Conservation (phyloP, 257 asterid species). For the Przewalskia tangutica region DNA sequence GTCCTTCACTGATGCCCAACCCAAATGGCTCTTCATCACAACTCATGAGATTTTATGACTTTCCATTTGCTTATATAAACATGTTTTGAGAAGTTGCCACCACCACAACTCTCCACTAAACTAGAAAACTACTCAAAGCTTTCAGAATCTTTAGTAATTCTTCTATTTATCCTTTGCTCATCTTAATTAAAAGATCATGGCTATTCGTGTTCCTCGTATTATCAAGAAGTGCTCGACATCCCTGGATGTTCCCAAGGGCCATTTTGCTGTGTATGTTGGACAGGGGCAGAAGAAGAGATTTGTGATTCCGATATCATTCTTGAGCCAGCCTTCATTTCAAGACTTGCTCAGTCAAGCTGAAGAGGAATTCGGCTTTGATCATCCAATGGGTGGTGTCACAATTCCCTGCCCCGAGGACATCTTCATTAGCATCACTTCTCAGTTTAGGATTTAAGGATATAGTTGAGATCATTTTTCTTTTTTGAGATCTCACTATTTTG, state of each 20-base stretch:
- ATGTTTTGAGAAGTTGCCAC: neutral
- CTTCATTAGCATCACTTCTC: conserved; percentile 29
- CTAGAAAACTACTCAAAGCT: neutral
- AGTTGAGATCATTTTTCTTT: neutral
- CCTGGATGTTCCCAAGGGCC: conserved; percentile 37
- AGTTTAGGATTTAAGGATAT: neutral
- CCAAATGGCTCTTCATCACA: neutral
- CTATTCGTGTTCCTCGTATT: neutral
- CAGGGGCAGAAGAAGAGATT: conserved; percentile 29
- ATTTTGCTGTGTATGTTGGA: conserved; percentile 41
- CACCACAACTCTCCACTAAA: neutral
- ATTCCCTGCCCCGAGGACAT: conserved; percentile 42
- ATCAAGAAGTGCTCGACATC: neutral
- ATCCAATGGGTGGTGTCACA: conserved; percentile 10
- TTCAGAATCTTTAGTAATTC: neutral
- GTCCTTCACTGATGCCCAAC: neutral
- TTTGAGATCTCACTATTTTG: neutral
- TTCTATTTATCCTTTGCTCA: neutral
- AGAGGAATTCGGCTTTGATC: neutral
- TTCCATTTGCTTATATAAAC: neutral
- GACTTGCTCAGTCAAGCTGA: neutral
- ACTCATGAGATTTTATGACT: neutral
- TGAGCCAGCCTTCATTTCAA: neutral
- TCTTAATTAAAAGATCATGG: neutral
- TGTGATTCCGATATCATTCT: conserved; percentile 14